Base-by-base conservation (phyloP, 2,329 filamentous ascomycete genomes). In the Myriangium duriaei region DNA sequence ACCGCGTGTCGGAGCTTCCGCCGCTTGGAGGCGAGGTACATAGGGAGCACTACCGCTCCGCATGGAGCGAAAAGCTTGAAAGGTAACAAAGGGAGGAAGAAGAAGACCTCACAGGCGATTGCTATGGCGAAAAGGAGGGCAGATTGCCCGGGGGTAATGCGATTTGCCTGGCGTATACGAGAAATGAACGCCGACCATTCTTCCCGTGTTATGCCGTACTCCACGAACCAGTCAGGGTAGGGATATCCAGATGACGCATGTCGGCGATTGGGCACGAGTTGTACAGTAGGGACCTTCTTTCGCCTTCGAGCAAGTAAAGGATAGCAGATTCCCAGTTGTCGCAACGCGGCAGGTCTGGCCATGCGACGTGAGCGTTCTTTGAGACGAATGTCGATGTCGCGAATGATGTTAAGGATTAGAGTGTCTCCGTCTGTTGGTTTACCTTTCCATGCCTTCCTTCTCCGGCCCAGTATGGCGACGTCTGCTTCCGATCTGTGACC, bases 231-330 rank as follows among this genome's bases (percentile, higher is more conserved):
- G 10, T 26, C 34, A n/a, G 39, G 39, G 21, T 37, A 37, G 18
- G 35, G 39, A 18, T 28, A 42, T 10, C 34, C 34, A 3, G 39
- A 42, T 4, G 39, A 42, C 4, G 39, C 39, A 38, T 42, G 39
- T 18, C 33, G 18, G 2, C 39, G 28, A 15, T 21, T 26, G 7
- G 39, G 39, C 11, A 35, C 30, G 6, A 42, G 16, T 28, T 42
- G 39, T 4, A 42, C 17, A 4, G 28, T 33, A 17, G 36, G 36
- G 13, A 39, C 28, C 1, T 14, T 11, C 6, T 11, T n/a, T 5
- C 4, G 9, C 5, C 3, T 33, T 3, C 12, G 17, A 14, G 10
- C 18, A 4, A 9, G 14, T 3, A 28, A 28, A 3, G 30, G 17
- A 30, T 32, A 39, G 7, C 12, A 32, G 6, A 39, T 32, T 11